Evolutionary conservation across 345 rosid species (phyloP).

Genomic region (Acer saccharum): DNA sequence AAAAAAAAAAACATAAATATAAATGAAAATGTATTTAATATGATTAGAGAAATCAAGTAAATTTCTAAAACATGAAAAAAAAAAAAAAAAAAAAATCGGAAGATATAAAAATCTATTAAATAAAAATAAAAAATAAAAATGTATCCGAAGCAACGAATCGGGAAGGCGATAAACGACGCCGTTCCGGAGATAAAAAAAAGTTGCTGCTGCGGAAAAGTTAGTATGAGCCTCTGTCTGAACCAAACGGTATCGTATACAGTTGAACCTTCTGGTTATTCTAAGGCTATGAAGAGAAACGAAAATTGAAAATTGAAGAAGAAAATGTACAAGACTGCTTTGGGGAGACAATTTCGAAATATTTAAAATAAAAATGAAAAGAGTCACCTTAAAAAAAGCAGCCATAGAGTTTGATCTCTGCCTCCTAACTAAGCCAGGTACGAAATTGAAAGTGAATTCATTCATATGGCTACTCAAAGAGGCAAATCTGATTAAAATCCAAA

Average conservation of each 20-base stretch:
- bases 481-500: background rate
- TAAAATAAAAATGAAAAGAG: background rate
- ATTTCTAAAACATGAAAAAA: too few relatives aligned
- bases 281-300: constrained; percentile 16
- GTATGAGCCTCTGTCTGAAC: constrained; percentile 44
- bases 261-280: constrained; percentile 34
- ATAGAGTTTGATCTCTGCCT: constrained; percentile 26
- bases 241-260: constrained; percentile 19
- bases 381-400: constrained; percentile 30
- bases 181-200: background rate
- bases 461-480: constrained; percentile 51
- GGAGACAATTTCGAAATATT: constrained; percentile 13
- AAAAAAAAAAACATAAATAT: too few relatives aligned
- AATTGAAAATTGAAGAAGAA: background rate
- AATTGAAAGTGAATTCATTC: constrained; percentile 17
- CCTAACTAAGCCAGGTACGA: constrained; percentile 38
- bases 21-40: too few relatives aligned
- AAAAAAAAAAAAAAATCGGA: too few relatives aligned
- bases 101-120: too few relatives aligned
- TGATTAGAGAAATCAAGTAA: too few relatives aligned
- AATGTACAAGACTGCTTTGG: constrained; percentile 36
- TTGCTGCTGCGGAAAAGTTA: background rate
- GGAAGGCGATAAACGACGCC: background rate
- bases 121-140: background rate
- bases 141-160: background rate